phyloP scores from a whole-genome alignment of 306 rosid species.

The Carpinus fangiana region DNA sequence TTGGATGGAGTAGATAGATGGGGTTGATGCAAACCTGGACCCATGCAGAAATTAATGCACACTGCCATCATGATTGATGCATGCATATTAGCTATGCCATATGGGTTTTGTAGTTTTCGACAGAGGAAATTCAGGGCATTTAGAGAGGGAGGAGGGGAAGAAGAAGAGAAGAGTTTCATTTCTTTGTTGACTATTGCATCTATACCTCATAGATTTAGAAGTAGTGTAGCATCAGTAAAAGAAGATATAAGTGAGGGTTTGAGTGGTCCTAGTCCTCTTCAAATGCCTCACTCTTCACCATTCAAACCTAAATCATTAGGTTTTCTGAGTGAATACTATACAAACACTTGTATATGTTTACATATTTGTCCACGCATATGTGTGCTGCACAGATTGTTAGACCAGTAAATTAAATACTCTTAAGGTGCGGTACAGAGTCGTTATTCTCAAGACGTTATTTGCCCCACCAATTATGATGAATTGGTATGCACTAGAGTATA shows the following conservation, averaged over 20 bases:
- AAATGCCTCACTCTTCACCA: neutral
- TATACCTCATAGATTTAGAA: neutral
- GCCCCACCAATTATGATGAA: no score
- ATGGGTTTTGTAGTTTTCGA: neutral
- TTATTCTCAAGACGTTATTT: no score
- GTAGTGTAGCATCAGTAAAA: neutral
- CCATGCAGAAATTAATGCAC: constrained; percentile 1
- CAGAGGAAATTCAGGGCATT: constrained; percentile 7
- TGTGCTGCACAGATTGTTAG: no score
- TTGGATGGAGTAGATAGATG: neutral
- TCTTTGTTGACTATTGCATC: constrained; percentile 25
- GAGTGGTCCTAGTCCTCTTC: constrained; percentile 20
- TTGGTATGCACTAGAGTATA: no score
- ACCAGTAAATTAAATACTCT: no score
- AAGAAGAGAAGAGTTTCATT: constrained; percentile 1
- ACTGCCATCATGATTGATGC: constrained; percentile 18
- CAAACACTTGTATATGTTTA: neutral
- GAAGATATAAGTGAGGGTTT: constrained; percentile 10
- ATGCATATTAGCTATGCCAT: constrained; percentile 23
- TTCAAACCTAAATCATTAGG: constrained; percentile 26
- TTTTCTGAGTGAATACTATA: neutral
- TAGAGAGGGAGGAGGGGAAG: neutral
- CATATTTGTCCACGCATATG: neutral
- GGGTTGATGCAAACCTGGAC: neutral
- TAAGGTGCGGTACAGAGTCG: no score